Evolutionary conservation across 768 basidiomycete genomes (phyloP).

Genomic region (Rhizopogon vinicolor): DNA sequence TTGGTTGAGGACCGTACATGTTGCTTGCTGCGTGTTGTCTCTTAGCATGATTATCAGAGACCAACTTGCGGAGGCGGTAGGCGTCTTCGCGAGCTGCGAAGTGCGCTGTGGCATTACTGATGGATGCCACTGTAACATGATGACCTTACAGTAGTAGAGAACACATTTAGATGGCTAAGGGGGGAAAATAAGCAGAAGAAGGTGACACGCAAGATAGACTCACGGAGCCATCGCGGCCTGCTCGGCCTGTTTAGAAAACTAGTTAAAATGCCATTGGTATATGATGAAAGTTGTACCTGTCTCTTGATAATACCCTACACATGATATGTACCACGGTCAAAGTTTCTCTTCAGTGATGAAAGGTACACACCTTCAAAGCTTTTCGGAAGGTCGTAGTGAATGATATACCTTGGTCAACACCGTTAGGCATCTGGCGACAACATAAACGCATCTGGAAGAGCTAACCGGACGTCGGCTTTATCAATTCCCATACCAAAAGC

Average conservation of each 20-base stretch:
- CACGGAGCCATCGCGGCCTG: conserved; percentile 73
- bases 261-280: background rate
- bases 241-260: conserved; percentile 49
- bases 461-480: conserved; percentile 69
- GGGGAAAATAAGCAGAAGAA: background rate
- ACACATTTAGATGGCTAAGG: conserved; percentile 73
- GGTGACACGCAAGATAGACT: conserved; percentile 13
- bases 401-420: conserved; percentile 50
- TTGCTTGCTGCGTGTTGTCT: conserved; percentile 39
- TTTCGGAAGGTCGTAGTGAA: conserved; percentile 80
- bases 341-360: background rate
- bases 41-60: conserved; percentile 40
- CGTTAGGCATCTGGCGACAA: background rate
- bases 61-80: conserved; percentile 46
- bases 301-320: conserved; percentile 79
- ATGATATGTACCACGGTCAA: background rate
- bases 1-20: conserved; percentile 53
- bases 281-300: conserved; percentile 47
- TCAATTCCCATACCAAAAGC: conserved; percentile 89
- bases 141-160: conserved; percentile 68
- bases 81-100: conserved; percentile 72
- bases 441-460: background rate
- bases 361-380: conserved; percentile 66
- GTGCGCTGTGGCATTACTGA: background rate
- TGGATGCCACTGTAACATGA: background rate